Evolutionary conservation across 192 early-diverging fungal genomes (phyloP), one percentile per base, ranked within the genome.

Genomic region (Backusella morwellensis): DNA sequence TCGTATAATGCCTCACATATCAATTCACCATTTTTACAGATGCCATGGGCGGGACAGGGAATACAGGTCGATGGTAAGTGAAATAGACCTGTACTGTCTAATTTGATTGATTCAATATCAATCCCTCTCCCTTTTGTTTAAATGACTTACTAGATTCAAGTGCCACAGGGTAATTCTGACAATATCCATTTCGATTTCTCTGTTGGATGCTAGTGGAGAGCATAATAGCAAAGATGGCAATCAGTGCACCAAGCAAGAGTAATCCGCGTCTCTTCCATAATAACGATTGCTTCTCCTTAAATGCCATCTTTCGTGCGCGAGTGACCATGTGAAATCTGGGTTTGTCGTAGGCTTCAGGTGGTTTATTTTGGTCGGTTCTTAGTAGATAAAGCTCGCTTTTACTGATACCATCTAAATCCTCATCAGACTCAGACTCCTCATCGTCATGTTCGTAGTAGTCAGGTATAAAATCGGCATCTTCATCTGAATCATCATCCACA

Each of bases 41-140:
- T 66, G 26, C 66, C 74, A 32, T 75, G 56, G 7, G 21, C 26
- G 35, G 74, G 74, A 21, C 74, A 75, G 5, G 74, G 74, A 47
- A 75, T 75, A 42, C 74, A 75, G 1, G 38, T 5, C 7, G 17
- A 44, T 19, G 66, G 38, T 35, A 40, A 47, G 35, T 72, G 26
- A 32, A 44, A 23, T 72, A 29, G 14, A 35, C 44, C 47, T 11
- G 44, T 44, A 35, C 29, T 15, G 21, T 44, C 70, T 72, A 50
- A 17, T 21, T n/a, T 23, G 34, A 70, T 38, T 40, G 14, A 9
- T 35, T 70, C n/a, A 68, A 29, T 8, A n/a, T 11, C 8, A 21
- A 6, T 26, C 54, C 8, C n/a, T 8, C 52, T 7, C n/a, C 8
- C 32, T 34, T 59, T 14, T 56, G 1, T 0, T 7, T 41, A 66